Evolutionary conservation across 1,139 yeast genomes (phyloP).

Genomic region (Suhomyces bokatorum): DNA sequence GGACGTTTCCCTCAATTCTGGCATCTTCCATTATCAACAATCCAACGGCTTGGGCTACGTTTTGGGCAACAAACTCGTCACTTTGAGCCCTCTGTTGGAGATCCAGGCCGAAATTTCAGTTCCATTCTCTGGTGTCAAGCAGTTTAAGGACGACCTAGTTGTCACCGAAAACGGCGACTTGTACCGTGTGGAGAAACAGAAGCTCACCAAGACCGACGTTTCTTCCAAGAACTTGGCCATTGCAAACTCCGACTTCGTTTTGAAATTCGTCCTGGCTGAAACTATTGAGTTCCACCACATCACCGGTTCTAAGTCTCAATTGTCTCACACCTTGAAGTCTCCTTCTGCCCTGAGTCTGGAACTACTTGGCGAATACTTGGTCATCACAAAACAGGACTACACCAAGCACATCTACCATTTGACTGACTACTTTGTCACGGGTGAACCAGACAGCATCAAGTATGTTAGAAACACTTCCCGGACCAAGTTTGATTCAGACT

Average conservation of each 20-base stretch:
- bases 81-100: slow-evolving; percentile 12
- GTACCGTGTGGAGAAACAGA: slow-evolving; percentile 14
- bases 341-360: slow-evolving; percentile 8
- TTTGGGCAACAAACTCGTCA: slow-evolving; percentile 11
- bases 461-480: slow-evolving; percentile 11
- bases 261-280: not conserved
- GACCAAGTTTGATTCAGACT: slow-evolving; percentile 3
- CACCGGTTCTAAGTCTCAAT: slow-evolving; percentile 2
- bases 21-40: slow-evolving; percentile 8
- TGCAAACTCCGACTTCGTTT: slow-evolving; percentile 11
- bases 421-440: slow-evolving; percentile 28
- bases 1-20: not conserved
- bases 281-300: slow-evolving; percentile 11
- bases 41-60: slow-evolving; percentile 19
- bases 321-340: slow-evolving; percentile 4
- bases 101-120: slow-evolving; percentile 1
- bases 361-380: slow-evolving; percentile 22
- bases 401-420: slow-evolving; percentile 29
- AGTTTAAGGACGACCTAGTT: slow-evolving; percentile 24
- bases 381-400: slow-evolving; percentile 13
- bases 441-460: slow-evolving; percentile 21
- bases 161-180: slow-evolving; percentile 21
- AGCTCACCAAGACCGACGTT: not conserved
- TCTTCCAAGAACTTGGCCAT: slow-evolving; percentile 3
- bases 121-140: slow-evolving; percentile 12